Base-by-base conservation (phyloP, 805 yeast genomes). In the Lipomyces kockii region DNA sequence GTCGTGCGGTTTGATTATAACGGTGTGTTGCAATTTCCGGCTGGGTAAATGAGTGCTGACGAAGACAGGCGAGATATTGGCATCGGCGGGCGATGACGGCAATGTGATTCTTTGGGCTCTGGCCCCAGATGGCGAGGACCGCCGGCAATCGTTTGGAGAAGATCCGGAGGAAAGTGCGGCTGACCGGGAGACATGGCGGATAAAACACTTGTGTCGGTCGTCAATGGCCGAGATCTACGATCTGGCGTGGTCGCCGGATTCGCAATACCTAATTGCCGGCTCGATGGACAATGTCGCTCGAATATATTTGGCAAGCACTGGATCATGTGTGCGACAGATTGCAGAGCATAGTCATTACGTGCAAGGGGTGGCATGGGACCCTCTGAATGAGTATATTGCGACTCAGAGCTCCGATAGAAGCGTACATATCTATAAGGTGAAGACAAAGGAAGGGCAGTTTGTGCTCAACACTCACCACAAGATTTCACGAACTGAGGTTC, bases 281-380 rank as follows among this genome's bases (percentile, higher is more conserved):
- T 88, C 97, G 17, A 92, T 94, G 91, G 98, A 95, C 78, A 91
- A 92, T 74, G 82, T 87, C 7, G 85, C 92, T 11, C 81, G 97
- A 58, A 83, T 94, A 0, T 91, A 87, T 74, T 83, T 84, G 69
- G 85, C 84, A 3, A 74, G 76, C 0, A 83, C 83, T 1, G 95
- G 94, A 0, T 80, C 81, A 37, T 84, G 87, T 71, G 80, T 89
- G 0, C 77, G 81, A 34, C 89, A 86, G 71, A 81, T 88, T 67
- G 85, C 86, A 5, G 91, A 90, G 66, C 98, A 95, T 78, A 81
- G 82, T 58, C 97, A 93, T 77, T 94, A 91, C 73, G 96, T 95
- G 2, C 99, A 95, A 78, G 99, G 99, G 2, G 94, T 95, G 4
- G 83, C 89, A 0, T 95, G 98, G 98, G 99, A 95, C 76, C 99